A percentile compares a stretch with the other conserved stretches of the same genome.
Evolutionary conservation across 768 basidiomycete genomes (phyloP).

Genomic region (Gloeophyllum trabeum): DNA sequence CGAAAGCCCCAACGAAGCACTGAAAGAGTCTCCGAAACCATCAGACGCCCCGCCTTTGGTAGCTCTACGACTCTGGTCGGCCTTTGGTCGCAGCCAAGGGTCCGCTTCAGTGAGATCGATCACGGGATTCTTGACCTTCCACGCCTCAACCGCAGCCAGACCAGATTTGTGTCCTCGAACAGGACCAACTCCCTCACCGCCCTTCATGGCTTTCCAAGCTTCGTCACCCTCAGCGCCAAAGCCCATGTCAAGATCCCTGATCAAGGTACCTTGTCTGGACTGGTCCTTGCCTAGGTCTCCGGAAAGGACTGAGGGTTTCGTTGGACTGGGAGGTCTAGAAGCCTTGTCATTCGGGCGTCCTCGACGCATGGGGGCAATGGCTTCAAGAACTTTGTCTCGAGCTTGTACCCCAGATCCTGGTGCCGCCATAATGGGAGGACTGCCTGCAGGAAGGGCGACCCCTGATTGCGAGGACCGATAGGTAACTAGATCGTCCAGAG

Average conservation of each 20-base stretch:
- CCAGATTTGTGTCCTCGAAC: conserved; percentile 17
- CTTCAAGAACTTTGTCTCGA: conserved; percentile 68
- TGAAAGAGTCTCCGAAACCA: conserved; percentile 56
- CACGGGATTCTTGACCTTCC: neutral
- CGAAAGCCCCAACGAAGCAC: conserved; percentile 11
- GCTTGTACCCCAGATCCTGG: conserved; percentile 52
- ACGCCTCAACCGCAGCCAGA: conserved; percentile 8
- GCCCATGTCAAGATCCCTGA: conserved; percentile 2
- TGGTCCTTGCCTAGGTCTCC: neutral
- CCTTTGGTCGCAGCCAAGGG: conserved; percentile 19
- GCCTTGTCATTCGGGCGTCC: conserved; percentile 38
- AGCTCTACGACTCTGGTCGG: conserved; percentile 3
- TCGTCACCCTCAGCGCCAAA: conserved; percentile 32
- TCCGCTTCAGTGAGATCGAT: conserved; percentile 6
- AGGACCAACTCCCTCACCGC: conserved; percentile 6
- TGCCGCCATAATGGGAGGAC: conserved; percentile 19
- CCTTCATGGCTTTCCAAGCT: conserved; percentile 33
- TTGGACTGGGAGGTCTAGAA: neutral
- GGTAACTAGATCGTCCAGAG: conserved; percentile 27
- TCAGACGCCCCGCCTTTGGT: conserved; percentile 6
- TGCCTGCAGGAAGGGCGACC: conserved; percentile 22
- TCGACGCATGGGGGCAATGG: conserved; percentile 69
- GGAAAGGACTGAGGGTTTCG: neutral
- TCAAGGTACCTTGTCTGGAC: neutral
- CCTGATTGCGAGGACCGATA: conserved; percentile 24